phyloP scores from a whole-genome alignment of 2,329 filamentous ascomycete species.

The Thielaviopsis musarum region DNA sequence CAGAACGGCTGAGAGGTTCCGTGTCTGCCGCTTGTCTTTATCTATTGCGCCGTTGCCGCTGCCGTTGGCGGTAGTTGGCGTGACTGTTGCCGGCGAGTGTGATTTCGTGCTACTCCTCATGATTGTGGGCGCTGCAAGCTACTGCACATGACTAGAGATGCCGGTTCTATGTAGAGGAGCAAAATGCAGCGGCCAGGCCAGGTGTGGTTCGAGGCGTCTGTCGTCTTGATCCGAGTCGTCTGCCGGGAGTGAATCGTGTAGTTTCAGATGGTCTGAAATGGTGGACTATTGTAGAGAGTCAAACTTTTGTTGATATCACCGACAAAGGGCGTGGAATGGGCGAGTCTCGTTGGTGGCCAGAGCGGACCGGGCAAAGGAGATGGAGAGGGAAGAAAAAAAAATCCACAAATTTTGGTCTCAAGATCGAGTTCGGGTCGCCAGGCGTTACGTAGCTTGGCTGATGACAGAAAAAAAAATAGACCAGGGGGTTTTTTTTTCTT shows the following conservation, averaged over 20 bases:
- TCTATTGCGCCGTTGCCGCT: background rate
- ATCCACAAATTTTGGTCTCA: background rate
- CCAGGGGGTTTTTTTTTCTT: background rate
- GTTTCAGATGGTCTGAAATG: no score
- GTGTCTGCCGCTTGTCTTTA: background rate
- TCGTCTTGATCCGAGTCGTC: no score
- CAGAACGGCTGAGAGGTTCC: constrained; percentile 1
- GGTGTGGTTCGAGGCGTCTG: background rate
- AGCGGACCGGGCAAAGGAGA: background rate
- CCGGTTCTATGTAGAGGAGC: background rate
- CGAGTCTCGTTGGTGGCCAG: background rate
- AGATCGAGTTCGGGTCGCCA: background rate
- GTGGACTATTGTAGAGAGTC: no score
- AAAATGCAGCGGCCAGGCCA: background rate
- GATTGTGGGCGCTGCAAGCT: constrained; percentile 1
- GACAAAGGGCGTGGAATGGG: no score
- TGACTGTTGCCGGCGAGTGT: background rate
- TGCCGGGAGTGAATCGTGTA: no score
- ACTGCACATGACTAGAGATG: constrained; percentile 2
- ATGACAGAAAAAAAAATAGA: background rate
- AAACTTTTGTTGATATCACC: no score
- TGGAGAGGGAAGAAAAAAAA: background rate
- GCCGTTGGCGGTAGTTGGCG: background rate
- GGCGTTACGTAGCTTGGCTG: background rate
- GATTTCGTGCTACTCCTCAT: constrained; percentile 8